phyloP scores from a whole-genome alignment of 768 basidiomycete species.

The Leccinum broughii region DNA sequence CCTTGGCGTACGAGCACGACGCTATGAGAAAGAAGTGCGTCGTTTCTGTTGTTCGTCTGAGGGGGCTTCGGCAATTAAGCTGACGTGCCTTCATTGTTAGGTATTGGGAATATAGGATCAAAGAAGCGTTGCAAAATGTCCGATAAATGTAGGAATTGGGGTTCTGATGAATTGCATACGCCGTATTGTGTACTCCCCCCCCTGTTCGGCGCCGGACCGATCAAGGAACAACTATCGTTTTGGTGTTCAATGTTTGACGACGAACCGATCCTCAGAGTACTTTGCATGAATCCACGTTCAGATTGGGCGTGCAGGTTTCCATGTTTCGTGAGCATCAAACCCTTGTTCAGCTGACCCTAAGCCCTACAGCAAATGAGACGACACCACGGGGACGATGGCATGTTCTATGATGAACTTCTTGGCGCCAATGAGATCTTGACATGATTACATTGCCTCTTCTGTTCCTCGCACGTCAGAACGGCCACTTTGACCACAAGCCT shows the following conservation, averaged over 20 bases:
- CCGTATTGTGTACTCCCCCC: background rate
- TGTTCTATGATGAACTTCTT: conserved; percentile 75
- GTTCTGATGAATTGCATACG: conserved; percentile 12
- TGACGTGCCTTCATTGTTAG: conserved; percentile 37
- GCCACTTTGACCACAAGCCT: conserved; percentile 2
- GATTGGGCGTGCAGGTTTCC: background rate
- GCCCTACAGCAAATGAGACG: conserved; percentile 61
- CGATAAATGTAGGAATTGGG: conserved; percentile 17
- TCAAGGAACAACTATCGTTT: background rate
- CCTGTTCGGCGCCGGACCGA: background rate
- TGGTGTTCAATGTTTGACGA: background rate
- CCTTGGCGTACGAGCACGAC: conserved; percentile 68
- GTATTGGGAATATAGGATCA: conserved; percentile 78
- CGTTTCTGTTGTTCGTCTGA: conserved; percentile 10
- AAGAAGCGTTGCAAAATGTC: conserved; percentile 41
- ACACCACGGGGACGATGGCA: conserved; percentile 67
- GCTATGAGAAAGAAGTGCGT: conserved; percentile 74
- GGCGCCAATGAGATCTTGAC: conserved; percentile 68
- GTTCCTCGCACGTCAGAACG: conserved; percentile 17
- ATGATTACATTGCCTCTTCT: conserved; percentile 79
- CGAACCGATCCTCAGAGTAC: background rate
- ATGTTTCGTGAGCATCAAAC: conserved; percentile 61
- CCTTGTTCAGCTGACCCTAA: conserved; percentile 65
- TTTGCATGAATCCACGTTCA: background rate
- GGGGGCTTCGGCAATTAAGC: conserved; percentile 26